Conservation (phyloP, 345 rosid genomes). For the Bretschneidera sinensis region DNA sequence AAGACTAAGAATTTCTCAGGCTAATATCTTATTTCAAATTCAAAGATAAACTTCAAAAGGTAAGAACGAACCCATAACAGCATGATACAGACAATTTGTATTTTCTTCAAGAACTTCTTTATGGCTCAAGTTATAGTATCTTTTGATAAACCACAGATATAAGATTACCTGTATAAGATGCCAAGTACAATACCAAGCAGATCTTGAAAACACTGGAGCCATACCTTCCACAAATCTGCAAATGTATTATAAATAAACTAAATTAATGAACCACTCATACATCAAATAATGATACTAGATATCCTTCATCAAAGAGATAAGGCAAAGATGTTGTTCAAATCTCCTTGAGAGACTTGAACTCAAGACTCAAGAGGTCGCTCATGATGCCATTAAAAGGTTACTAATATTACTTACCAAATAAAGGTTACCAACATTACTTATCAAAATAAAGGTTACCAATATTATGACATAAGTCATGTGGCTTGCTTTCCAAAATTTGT, state of each 20-base stretch:
- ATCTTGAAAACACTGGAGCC: constrained; percentile 98
- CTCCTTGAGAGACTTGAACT: background rate
- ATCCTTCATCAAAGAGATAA: background rate
- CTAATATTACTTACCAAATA: too few relatives aligned
- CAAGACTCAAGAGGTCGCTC: background rate
- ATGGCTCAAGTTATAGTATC: background rate
- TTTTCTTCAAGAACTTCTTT: too few relatives aligned
- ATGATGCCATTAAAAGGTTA: background rate
- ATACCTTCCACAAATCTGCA: constrained; percentile 96
- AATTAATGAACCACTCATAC: background rate
- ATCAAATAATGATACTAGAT: too few relatives aligned
- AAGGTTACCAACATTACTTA: background rate
- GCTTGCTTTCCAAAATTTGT: background rate
- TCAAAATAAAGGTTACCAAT: background rate
- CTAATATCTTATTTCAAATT: too few relatives aligned
- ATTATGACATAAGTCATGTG: background rate
- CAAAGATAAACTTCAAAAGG: too few relatives aligned
- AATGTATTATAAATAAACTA: constrained; percentile 3
- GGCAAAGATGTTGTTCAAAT: background rate
- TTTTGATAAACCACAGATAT: background rate
- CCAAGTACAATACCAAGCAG: constrained; percentile 99
- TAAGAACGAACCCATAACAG: too few relatives aligned
- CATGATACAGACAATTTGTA: too few relatives aligned
- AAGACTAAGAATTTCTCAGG: too few relatives aligned
- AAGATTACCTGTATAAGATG: constrained; percentile 93